These are phyloP conservation scores for Vaccinium myrtillus DNA, from an alignment of 148 eudicot species.

Conservation along the genomic window DNA sequence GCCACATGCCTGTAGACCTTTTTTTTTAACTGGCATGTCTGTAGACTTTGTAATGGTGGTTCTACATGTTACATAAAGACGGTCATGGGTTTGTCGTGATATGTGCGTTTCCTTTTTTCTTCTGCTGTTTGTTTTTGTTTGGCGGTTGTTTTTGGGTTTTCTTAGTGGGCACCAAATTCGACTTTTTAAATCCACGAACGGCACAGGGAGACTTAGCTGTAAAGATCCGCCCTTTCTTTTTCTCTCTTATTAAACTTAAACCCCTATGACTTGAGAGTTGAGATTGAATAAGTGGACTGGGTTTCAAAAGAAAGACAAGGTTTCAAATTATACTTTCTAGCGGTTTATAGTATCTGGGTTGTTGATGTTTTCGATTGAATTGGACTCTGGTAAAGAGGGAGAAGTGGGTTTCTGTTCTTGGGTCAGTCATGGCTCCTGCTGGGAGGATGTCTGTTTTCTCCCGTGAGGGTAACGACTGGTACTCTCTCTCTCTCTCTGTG, in stretches of 20 bases:
- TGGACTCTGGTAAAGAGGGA: slow-evolving; percentile 4
- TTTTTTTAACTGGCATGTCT: background rate
- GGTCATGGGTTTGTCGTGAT: slow-evolving; percentile 21
- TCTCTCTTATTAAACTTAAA: background rate
- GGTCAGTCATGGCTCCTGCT: slow-evolving; percentile 57
- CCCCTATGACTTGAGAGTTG: background rate
- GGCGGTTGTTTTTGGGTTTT: slow-evolving; percentile 5
- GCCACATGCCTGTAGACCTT: background rate
- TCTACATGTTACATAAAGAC: background rate
- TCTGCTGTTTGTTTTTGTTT: background rate
- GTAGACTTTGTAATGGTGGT: background rate
- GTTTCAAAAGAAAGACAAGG: background rate
- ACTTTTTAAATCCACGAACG: slow-evolving; percentile 8
- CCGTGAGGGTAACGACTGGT: slow-evolving; percentile 79
- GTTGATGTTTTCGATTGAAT: slow-evolving; percentile 24
- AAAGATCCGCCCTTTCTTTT: slow-evolving; percentile 15
- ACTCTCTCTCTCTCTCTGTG: slow-evolving; percentile 19
- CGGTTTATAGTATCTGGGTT: background rate
- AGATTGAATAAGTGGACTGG: background rate
- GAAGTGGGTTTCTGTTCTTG: slow-evolving; percentile 9
- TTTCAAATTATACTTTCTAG: background rate
- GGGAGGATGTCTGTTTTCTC: slow-evolving; percentile 60
- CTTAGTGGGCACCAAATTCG: slow-evolving; percentile 10
- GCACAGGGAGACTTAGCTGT: slow-evolving; percentile 13
- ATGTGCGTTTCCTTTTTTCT: slow-evolving; percentile 14